Percentiles rank a stretch among this genome's conserved stretches.
phyloP scores from a whole-genome alignment of 768 basidiomycete genomes.

The Coprinellus aureogranulatus region DNA sequence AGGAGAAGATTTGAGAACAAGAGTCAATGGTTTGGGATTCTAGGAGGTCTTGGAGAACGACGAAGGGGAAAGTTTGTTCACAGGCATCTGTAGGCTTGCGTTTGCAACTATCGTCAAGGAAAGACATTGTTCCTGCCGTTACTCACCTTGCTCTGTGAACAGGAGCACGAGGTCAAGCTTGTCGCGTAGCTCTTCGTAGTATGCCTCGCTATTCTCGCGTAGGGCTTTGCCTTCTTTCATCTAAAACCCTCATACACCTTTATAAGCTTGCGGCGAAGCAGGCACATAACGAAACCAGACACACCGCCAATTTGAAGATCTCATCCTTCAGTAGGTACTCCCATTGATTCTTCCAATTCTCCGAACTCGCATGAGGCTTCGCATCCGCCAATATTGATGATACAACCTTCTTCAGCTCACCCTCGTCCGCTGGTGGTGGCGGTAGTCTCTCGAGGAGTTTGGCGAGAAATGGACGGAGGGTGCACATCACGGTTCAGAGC shows the following conservation, averaged over 20 bases:
- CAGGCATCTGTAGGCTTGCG: conserved; percentile 57
- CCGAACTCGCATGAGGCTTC: conserved; percentile 42
- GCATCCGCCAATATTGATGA: conserved; percentile 42
- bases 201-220: conserved; percentile 47
- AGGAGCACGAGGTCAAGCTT: conserved; percentile 71
- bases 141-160: conserved; percentile 74
- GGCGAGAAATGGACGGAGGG: conserved; percentile 50
- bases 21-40: conserved; percentile 84
- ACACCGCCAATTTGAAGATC: conserved; percentile 68
- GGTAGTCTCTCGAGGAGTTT: conserved; percentile 53
- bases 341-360: conserved; percentile 71
- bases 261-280: neutral
- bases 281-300: conserved; percentile 21
- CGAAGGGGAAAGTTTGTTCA: conserved; percentile 71
- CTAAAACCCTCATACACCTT: conserved; percentile 31
- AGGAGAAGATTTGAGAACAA: conserved; percentile 84
- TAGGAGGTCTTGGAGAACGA: conserved; percentile 74
- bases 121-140: neutral
- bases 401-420: conserved; percentile 49
- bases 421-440: conserved; percentile 46
- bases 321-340: conserved; percentile 71
- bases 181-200: conserved; percentile 60
- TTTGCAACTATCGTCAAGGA: neutral
- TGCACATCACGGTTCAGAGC: conserved; percentile 36
- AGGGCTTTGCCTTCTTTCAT: conserved; percentile 66